Base-by-base conservation (phyloP, 129 eudicot genomes). In the Mikania micrantha region DNA sequence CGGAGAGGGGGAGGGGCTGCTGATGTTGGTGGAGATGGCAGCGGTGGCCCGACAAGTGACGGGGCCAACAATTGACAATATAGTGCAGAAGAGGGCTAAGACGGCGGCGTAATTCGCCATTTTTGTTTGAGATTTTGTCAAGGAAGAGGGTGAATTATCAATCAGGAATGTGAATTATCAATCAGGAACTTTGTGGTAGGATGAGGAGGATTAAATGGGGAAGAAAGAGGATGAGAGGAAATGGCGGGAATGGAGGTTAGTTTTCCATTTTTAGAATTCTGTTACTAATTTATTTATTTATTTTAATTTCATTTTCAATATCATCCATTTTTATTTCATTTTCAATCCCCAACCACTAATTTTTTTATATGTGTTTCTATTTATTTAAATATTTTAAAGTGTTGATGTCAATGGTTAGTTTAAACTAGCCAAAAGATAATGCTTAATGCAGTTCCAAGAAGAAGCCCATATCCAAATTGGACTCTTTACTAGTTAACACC, bases 141-240 rank as follows among this genome's bases (percentile, higher is more conserved):
- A 3, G 6, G 29, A 6, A 32, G 21, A 75, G 13, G 4, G 28
- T 21, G 8, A 8, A 31, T n/a, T 41, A 13, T 67, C 53, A 44
- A 34, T 6, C 10, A n/a, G n/a, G n/a, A n/a, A n/a, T n/a, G n/a
- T n/a, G n/a, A n/a, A n/a, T 20, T 5, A 38, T 38, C 11, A 38
- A 39, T 10, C 15, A 39, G 31, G 59, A 9, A 39, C 67, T 21
- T 28, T 31, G 16, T 74, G 78, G 60, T 27, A 12, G 41, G 63
- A 54, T 0, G 22, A 54, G 15, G 47, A 13, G 67, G 66, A 41
- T 76, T 36, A 67, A 38, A 69, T 35, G 21, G 40, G 75, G 48
- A 38, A 12, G 34, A 54, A 25, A 10, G 70, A 27, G 80, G 80
- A 35, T 39, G 80, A 53, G 80, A 76, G 45, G 38, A 76, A 76